Base-by-base conservation (phyloP, 169 alveolate species). In the Eimeria nieschulzi region DNA sequence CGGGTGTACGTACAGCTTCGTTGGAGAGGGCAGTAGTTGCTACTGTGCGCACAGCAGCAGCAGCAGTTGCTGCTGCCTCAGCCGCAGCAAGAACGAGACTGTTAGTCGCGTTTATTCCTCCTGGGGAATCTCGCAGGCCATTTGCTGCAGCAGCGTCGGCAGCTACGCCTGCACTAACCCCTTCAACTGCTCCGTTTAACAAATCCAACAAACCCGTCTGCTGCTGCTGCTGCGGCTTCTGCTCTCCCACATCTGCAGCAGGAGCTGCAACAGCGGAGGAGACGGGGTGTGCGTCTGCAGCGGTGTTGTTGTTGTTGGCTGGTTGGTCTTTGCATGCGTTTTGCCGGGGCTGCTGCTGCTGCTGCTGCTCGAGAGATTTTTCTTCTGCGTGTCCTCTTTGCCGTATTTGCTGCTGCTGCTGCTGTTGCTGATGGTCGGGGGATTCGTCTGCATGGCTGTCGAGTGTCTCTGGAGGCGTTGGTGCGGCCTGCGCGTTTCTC, bases 11-110 rank as follows among this genome's bases (percentile, higher is more conserved):
- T 9, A 64, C 59, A 10, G 73, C 15, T 12, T 79, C 87, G 39
- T 53, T 56, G 12, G 53, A 59, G 59, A 79, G 87, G 5, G 87
- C 87, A 12, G 87, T 79, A 2, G 87, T 73, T 55, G 87, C 87
- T 56, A 26, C 76, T 55, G 87, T 79, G 87, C 87, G 87, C 87
- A 79, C 87, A 7, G 87, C 87, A 59, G 87, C 87, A 13, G 87
- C 87, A 33, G 87, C 87, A 13, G 87, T 79, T 26, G 90, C 90
- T 51, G 80, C 90, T 9, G 80, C 90, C 23, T 83, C 90, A 17
- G 90, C 91, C 6, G 80, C 91, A 54, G 91, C 91, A 46, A 61
- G 73, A 55, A 54, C 91, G n/a, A 71, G 8, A 51, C 91, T 23
- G n/a, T 19, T 54, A 73, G 56, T 83, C 13, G 83, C 6, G 39